These are phyloP conservation scores for Hanseniaspora sp. DNA, from an alignment of 1,139 yeast genomes.

Conservation along the genomic window DNA sequence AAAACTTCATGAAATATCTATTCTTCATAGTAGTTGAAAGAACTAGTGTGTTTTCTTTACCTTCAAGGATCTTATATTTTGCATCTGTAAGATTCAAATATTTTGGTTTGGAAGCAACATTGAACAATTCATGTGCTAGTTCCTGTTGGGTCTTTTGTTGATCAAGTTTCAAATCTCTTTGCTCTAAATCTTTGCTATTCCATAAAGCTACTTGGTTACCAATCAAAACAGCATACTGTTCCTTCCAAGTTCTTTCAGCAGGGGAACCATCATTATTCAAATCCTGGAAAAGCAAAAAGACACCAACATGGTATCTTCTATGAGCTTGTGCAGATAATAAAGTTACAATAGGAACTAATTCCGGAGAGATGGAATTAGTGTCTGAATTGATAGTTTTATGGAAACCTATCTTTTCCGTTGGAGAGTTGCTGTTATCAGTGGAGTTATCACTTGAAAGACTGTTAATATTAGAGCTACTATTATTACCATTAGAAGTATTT, in stretches of 20 bases:
- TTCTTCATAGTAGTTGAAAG: conserved; percentile 86
- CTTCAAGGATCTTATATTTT: conserved; percentile 63
- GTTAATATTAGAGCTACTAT: background rate
- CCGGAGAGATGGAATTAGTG: conserved; percentile 40
- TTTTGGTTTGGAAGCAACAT: conserved; percentile 60
- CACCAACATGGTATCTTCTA: conserved; percentile 64
- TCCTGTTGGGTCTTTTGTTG: conserved; percentile 20
- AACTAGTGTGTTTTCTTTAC: conserved; percentile 73
- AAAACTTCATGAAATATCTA: conserved; percentile 68
- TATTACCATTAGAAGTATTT: background rate
- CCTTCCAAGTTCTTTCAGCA: conserved; percentile 72
- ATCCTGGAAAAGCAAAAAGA: conserved; percentile 61
- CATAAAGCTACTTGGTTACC: conserved; percentile 89
- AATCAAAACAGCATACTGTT: conserved; percentile 79
- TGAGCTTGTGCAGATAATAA: conserved; percentile 60
- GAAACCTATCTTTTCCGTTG: background rate
- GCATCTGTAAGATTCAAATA: conserved; percentile 88
- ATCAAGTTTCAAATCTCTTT: conserved; percentile 33
- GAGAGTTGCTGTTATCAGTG: background rate
- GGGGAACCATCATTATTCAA: conserved; percentile 77
- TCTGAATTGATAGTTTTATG: conserved; percentile 15
- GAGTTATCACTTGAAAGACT: conserved; percentile 4
- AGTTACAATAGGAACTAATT: conserved; percentile 64
- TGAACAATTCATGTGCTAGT: conserved; percentile 39
- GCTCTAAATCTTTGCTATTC: conserved; percentile 72